Evolutionary conservation across 768 basidiomycete species (phyloP).

Genomic region (Pulveroboletus sp.): DNA sequence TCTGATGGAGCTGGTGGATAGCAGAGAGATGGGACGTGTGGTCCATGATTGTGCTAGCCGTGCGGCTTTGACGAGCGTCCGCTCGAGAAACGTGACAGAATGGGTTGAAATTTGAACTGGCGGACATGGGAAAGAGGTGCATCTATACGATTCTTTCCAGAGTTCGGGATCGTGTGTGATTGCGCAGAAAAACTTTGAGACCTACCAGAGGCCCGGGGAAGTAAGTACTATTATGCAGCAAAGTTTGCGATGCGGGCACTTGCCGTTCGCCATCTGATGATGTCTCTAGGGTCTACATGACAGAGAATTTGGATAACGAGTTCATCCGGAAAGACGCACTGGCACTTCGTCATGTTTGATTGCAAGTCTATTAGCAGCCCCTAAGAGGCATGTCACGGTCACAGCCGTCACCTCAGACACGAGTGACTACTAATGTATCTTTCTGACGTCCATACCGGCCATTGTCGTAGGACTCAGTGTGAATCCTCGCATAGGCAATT

Average conservation of each 20-base stretch:
- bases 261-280: constrained; percentile 1
- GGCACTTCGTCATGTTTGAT: too few species aligned
- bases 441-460: too few species aligned
- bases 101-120: not conserved
- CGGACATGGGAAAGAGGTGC: not conserved
- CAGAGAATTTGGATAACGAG: too few species aligned
- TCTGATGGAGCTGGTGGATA: not conserved
- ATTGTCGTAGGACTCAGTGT: too few species aligned
- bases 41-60: constrained; percentile 6
- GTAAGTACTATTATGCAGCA: not conserved
- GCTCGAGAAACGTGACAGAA: not conserved
- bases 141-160: not conserved
- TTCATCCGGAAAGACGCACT: too few species aligned
- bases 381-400: too few species aligned
- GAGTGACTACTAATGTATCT: too few species aligned
- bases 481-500: too few species aligned
- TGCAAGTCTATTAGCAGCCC: too few species aligned
- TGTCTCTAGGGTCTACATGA: not conserved
- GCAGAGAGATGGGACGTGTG: not conserved
- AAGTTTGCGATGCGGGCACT: not conserved
- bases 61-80: not conserved
- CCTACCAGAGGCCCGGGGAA: constrained; percentile 1
- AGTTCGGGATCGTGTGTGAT: not conserved
- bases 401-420: too few species aligned
- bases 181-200: constrained; percentile 3